A percentile compares a stretch with the other conserved stretches of the same genome.
Conservation (phyloP, 257 asterid species). For the Dorcoceras hygrometricum region DNA sequence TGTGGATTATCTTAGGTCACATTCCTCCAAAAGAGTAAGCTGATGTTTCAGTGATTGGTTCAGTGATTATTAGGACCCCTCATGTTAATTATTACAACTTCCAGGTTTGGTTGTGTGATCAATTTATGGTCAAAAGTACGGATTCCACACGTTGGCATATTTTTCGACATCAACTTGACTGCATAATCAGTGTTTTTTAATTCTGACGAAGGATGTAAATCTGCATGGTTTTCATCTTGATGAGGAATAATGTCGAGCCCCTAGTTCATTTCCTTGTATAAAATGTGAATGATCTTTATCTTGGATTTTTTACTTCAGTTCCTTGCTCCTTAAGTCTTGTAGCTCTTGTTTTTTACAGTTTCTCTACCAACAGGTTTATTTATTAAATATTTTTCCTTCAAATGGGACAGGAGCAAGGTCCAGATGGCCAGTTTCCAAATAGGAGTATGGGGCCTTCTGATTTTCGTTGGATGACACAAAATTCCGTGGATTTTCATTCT, state of each 20-base stretch:
- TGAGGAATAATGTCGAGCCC: not conserved
- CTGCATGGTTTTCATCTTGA: not conserved
- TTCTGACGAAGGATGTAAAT: not conserved
- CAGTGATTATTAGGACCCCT: conserved; percentile 4
- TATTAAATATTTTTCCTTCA: conserved; percentile 21
- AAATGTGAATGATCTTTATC: conserved; percentile 2
- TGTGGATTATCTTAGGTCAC: conserved; percentile 91
- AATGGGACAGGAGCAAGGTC: conserved; percentile 58
- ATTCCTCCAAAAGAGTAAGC: conserved; percentile 81
- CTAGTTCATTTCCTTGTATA: conserved; percentile 3
- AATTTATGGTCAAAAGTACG: not conserved
- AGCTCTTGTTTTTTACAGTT: conserved; percentile 1
- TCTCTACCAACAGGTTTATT: conserved; percentile 1
- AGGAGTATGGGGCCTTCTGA: conserved; percentile 54
- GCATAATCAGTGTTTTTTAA: not conserved
- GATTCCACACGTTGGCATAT: not conserved
- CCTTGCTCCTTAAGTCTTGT: conserved; percentile 15
- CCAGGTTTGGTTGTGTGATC: not conserved
- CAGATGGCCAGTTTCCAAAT: conserved; percentile 58
- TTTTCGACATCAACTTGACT: conserved; percentile 8
- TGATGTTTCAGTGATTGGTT: conserved; percentile 12
- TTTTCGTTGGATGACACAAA: conserved; percentile 59
- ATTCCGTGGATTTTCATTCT: conserved; percentile 38
- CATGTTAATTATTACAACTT: not conserved
- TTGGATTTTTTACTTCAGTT: conserved; percentile 18